Evolutionary conservation across 257 asterid genomes (phyloP).

Genomic region (Solanum microdontum): DNA sequence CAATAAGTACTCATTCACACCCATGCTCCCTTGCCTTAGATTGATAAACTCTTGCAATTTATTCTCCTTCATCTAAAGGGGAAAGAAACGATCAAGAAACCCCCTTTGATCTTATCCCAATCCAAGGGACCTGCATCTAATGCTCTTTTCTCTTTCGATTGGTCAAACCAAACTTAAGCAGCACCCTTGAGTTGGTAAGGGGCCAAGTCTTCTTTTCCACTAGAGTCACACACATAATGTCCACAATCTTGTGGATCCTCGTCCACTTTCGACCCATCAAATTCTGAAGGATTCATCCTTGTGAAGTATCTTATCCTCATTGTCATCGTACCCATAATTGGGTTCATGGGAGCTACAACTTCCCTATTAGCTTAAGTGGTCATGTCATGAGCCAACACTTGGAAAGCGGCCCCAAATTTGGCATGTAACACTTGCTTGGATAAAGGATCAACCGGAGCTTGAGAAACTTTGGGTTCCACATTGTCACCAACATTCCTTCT

Average conservation of each 20-base stretch:
- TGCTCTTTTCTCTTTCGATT: too few relatives aligned
- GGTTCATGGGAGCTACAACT: not conserved
- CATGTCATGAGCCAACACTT: not conserved
- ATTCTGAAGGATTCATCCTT: not conserved
- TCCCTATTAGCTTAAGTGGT: not conserved
- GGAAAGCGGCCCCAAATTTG: not conserved
- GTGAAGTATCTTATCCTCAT: not conserved
- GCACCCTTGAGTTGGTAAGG: not conserved
- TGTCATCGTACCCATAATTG: not conserved
- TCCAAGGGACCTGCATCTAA: not conserved
- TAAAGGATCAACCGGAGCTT: not conserved
- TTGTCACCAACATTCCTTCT: not conserved
- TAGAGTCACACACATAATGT: not conserved
- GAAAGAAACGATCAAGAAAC: not conserved
- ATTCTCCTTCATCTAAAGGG: not conserved
- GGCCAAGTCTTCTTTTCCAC: too few relatives aligned
- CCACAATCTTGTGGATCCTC: not conserved
- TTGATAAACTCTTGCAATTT: not conserved
- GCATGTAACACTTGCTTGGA: not conserved
- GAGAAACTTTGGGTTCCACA: not conserved
- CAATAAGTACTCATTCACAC: not conserved
- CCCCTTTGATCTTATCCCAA: not conserved
- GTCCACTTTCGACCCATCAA: not conserved
- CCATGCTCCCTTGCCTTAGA: not conserved
- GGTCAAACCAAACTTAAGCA: not conserved